A percentile compares a stretch with the other conserved stretches of the same genome.
Conservation (phyloP, 1,284 basidiomycete species). For the Ustilago tritici region DNA sequence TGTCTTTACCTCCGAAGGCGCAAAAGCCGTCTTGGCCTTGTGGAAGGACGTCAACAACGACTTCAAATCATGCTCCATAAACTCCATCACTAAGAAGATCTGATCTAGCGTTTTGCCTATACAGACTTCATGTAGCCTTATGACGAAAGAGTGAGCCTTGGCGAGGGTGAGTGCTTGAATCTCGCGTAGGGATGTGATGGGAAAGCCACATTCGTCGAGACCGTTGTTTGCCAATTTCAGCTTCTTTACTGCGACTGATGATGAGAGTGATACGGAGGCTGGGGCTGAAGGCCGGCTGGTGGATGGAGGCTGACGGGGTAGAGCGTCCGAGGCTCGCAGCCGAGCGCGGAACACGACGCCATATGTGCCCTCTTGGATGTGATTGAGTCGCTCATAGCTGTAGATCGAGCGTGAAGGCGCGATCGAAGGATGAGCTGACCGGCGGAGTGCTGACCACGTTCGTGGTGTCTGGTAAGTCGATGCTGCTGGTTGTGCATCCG, state of each 20-base stretch:
- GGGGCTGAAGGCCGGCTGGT: not conserved
- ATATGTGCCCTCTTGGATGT: constrained; percentile 99
- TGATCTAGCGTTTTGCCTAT: constrained; percentile 99
- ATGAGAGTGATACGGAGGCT: not conserved
- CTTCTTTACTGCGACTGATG: constrained; percentile 89
- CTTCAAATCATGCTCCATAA: constrained; percentile 99
- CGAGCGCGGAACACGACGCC: constrained; percentile 95
- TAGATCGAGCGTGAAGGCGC: constrained; percentile 57
- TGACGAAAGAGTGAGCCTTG: constrained; percentile 85
- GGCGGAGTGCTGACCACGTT: constrained; percentile 19
- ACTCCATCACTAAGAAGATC: constrained; percentile 99
- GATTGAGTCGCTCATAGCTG: constrained; percentile 77
- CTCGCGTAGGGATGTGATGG: constrained; percentile 95
- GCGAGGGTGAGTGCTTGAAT: constrained; percentile 87
- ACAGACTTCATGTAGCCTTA: constrained; percentile 93
- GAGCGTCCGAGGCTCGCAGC: constrained; percentile 14
- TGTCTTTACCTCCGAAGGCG: constrained; percentile 98
- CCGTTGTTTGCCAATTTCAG: constrained; percentile 87
- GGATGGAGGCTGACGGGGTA: not conserved
- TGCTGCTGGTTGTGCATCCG: not conserved
- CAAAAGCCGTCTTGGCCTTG: constrained; percentile 91
- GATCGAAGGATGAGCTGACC: constrained; percentile 55
- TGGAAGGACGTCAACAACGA: constrained; percentile 78
- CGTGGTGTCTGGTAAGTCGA: not conserved
- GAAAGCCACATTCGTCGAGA: constrained; percentile 92